Conservation (phyloP, 2,329 filamentous ascomycete genomes). For the Hypoxylon sp. region DNA sequence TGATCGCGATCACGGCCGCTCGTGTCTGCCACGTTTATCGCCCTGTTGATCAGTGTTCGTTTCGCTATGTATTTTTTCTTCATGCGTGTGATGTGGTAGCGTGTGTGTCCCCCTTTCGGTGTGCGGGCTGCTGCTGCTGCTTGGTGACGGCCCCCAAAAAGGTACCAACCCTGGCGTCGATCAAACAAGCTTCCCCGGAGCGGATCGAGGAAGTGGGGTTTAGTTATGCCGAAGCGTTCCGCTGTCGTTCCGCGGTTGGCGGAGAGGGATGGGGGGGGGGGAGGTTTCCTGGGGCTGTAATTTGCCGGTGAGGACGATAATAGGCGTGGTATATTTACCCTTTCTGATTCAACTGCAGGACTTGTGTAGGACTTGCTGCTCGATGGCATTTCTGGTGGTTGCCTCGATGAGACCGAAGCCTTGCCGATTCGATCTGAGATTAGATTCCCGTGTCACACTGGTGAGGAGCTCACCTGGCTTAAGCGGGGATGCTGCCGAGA, state of each 20-base stretch:
- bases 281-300: not conserved
- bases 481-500: not conserved
- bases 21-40: constrained; percentile 41
- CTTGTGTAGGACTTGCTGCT: not conserved
- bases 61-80: constrained; percentile 6
- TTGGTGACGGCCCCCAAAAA: constrained; percentile 5
- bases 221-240: constrained; percentile 27
- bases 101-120: not conserved
- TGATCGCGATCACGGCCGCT: constrained; percentile 23
- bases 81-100: constrained; percentile 26
- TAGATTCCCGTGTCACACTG: not conserved
- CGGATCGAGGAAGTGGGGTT: constrained; percentile 20
- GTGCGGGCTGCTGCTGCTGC: not conserved
- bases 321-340: not conserved
- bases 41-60: not conserved
- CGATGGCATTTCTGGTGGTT: not conserved
- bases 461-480: not conserved
- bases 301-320: not conserved
- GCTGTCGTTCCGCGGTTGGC: constrained; percentile 13
- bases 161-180: constrained; percentile 29
- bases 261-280: not conserved
- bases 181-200: constrained; percentile 38
- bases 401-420: not conserved
- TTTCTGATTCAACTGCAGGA: not conserved
- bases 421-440: constrained; percentile 14